phyloP scores from a whole-genome alignment of 495 filamentous ascomycete genomes.

The Trichoderma asperelloides region DNA sequence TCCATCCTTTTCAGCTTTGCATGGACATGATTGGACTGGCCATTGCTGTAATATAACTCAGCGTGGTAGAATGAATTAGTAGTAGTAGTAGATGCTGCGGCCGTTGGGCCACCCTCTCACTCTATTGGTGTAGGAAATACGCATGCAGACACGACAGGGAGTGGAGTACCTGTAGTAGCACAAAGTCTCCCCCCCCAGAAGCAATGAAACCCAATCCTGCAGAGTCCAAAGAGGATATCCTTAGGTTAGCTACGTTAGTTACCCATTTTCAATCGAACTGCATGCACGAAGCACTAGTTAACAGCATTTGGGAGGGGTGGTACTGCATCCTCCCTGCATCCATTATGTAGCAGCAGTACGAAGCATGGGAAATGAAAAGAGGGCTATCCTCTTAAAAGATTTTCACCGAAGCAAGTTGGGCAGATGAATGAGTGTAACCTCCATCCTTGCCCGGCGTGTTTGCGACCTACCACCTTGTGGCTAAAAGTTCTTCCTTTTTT shows the following conservation, averaged over 20 bases:
- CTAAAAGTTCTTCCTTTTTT: not conserved
- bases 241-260: not conserved
- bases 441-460: not conserved
- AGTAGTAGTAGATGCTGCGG: too few relatives aligned
- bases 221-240: not conserved
- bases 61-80: too few relatives aligned
- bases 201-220: not conserved
- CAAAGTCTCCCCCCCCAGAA: not conserved
- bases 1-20: not conserved
- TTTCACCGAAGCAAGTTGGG: conserved; percentile 1
- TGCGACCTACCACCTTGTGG: not conserved
- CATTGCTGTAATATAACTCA: not conserved
- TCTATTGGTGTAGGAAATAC: too few relatives aligned
- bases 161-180: not conserved
- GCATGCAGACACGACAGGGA: too few relatives aligned
- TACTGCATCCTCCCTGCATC: not conserved
- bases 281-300: not conserved
- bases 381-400: not conserved
- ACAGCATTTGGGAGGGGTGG: not conserved
- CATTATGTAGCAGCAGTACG: not conserved
- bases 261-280: not conserved
- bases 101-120: too few relatives aligned
- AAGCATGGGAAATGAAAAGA: not conserved
- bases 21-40: not conserved
- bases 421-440: not conserved